Conservation (phyloP, 2,329 filamentous ascomycete genomes). For the Coniochaeta sp. region DNA sequence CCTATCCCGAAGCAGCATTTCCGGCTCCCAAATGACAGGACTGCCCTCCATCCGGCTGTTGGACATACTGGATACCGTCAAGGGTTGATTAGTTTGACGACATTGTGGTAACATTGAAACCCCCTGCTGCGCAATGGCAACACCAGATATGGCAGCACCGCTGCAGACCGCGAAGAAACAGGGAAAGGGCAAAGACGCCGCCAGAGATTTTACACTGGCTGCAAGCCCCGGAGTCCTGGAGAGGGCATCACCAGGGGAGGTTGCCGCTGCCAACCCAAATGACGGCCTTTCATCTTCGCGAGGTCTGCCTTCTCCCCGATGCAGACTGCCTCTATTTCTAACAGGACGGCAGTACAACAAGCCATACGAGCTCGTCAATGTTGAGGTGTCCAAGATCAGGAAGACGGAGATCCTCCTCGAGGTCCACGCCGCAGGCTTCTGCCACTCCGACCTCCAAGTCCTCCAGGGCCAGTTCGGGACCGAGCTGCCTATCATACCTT, state of each 20-base stretch:
- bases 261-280: conserved; percentile 1
- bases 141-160: too few relatives aligned
- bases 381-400: conserved; percentile 15
- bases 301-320: neutral
- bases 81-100: too few relatives aligned
- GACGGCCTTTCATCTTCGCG: neutral
- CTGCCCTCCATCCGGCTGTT: too few relatives aligned
- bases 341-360: conserved; percentile 18
- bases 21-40: too few relatives aligned
- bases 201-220: neutral
- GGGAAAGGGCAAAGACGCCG: too few relatives aligned
- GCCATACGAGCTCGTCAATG: conserved; percentile 17
- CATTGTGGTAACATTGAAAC: too few relatives aligned
- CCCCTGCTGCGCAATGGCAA: too few relatives aligned
- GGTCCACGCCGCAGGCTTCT: conserved; percentile 27
- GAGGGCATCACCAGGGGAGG: neutral
- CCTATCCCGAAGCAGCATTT: too few relatives aligned
- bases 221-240: neutral
- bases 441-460: conserved; percentile 29
- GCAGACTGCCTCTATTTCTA: neutral
- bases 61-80: too few relatives aligned
- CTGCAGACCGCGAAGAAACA: too few relatives aligned
- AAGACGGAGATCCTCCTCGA: conserved; percentile 22
- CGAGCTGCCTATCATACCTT: conserved; percentile 21
- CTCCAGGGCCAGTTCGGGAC: conserved; percentile 23